Base-by-base conservation (phyloP, 768 basidiomycete species). In the Lentinula guzmanii region DNA sequence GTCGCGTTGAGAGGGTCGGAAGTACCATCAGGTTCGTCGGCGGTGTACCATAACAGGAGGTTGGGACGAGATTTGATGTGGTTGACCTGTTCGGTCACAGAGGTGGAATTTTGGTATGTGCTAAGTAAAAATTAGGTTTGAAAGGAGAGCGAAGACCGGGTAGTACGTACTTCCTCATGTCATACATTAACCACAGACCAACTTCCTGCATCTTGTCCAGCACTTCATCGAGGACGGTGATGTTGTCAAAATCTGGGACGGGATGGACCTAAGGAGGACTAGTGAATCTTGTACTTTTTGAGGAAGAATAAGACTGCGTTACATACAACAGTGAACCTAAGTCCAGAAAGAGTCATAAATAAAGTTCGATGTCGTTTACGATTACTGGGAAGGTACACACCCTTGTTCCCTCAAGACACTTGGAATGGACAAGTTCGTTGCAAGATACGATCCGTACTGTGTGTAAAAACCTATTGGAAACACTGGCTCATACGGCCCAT, bases 401-500 rank as follows among this genome's bases (percentile, higher is more conserved):
- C 74, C 85, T 77, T 71, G 78, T 62, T 75, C 35, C 72, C 83
- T 84, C 46, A 91, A 76, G 55, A 79, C 77, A 58, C 84, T 68
- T 70, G 85, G 74, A 46, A 89, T 75, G 5, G 80, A 69, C 1
- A 84, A 66, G 67, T 91, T 84, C 6, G 73, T 67, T 2, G 74
- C 78, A 15, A 90, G 72, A 61, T 84, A 85, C 15, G 70, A 69
- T 43, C 79, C 82, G 52, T 88, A 86, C 5, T 77, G 70, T 0
- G 89, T 84, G 65, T 90, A 92, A 70, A 89, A 93, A 0, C 90
- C 90, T 50, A 90, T 80, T 0, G 91, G 89, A 61, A 92, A 80
- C 1, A 89, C 77, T 0, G 83, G 80, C 24, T 80, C 76, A 63
- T 80, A 86, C 6, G 71, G 63, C 10, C 82, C 80, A 8, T 76